Conservation (phyloP, 2,329 filamentous ascomycete species). For the Hymenoscyphus salicellus region DNA sequence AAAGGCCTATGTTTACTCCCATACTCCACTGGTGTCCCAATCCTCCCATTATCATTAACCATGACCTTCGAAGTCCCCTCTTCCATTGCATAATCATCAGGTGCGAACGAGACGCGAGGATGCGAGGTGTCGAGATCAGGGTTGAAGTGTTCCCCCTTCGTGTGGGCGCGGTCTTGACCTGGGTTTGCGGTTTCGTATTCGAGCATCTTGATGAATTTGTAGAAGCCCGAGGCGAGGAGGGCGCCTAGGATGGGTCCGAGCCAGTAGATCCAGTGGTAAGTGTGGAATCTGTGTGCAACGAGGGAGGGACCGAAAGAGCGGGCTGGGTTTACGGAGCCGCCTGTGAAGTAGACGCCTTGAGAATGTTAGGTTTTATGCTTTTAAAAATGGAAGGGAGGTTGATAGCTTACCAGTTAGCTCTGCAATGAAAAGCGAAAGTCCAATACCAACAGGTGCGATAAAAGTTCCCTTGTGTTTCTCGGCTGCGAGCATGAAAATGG, state of each 20-base stretch:
- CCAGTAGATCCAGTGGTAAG: slow-evolving; percentile 50
- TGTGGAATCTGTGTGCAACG: slow-evolving; percentile 41
- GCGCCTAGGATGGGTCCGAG: slow-evolving; percentile 51
- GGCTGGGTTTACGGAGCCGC: slow-evolving; percentile 48
- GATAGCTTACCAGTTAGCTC: slow-evolving; percentile 35
- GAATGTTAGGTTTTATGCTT: neutral
- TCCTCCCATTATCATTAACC: neutral
- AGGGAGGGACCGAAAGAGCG: slow-evolving; percentile 48
- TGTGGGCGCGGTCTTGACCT: slow-evolving; percentile 31
- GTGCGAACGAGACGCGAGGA: slow-evolving; percentile 20
- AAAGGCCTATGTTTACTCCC: slow-evolving; percentile 16
- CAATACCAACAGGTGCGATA: slow-evolving; percentile 48
- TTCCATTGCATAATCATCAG: slow-evolving; percentile 20
- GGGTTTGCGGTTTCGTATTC: slow-evolving; percentile 48
- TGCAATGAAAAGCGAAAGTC: slow-evolving; percentile 45
- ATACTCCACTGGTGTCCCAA: slow-evolving; percentile 17
- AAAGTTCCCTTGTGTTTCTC: slow-evolving; percentile 49
- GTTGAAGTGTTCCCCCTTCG: slow-evolving; percentile 24
- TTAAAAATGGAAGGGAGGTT: no score
- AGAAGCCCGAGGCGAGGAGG: slow-evolving; percentile 47
- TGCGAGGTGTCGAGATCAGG: slow-evolving; percentile 16
- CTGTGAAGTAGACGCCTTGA: slow-evolving; percentile 47
- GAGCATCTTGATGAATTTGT: slow-evolving; percentile 48
- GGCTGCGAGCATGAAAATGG: slow-evolving; percentile 50
- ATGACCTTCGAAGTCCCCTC: slow-evolving; percentile 1